A percentile compares a stretch with the other conserved stretches of the same genome.
Conservation (phyloP, 2,329 filamentous ascomycete genomes). For the Colletotrichum magnum region DNA sequence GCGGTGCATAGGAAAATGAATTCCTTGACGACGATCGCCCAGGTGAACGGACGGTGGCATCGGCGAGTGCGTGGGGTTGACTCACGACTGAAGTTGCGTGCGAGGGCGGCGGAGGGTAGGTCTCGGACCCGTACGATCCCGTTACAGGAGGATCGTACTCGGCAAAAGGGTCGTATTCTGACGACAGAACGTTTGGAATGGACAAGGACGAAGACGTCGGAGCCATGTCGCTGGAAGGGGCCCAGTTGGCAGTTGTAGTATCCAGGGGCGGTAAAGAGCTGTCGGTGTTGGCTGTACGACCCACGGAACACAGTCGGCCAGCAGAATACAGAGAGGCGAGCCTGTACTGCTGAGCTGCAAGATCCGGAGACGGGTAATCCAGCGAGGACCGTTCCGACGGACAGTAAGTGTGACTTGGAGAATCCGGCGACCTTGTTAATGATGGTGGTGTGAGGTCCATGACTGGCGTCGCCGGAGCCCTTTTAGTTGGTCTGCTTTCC, state of each 20-base stretch:
- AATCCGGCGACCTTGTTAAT: conserved; percentile 60
- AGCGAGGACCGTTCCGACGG: conserved; percentile 57
- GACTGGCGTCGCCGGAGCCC: conserved; percentile 43
- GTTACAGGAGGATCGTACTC: conserved; percentile 60
- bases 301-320: conserved; percentile 55
- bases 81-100: conserved; percentile 44
- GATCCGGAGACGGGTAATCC: conserved; percentile 62
- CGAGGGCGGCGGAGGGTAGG: conserved; percentile 58
- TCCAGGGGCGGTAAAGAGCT: conserved; percentile 55
- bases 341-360: conserved; percentile 60
- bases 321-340: conserved; percentile 57
- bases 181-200: conserved; percentile 61
- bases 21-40: conserved; percentile 23
- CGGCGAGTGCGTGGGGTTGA: conserved; percentile 37
- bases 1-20: conserved; percentile 31
- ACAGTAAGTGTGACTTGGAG: conserved; percentile 61
- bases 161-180: conserved; percentile 67
- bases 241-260: conserved; percentile 62
- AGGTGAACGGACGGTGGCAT: conserved; percentile 23
- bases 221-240: conserved; percentile 55
- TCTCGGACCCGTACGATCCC: conserved; percentile 60
- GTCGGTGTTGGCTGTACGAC: conserved; percentile 54
- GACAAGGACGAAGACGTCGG: conserved; percentile 56
- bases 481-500: conserved; percentile 27
- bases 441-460: conserved; percentile 67